Evolutionary conservation across 768 basidiomycete genomes (phyloP).

Genomic region (Sarcodon sp.): DNA sequence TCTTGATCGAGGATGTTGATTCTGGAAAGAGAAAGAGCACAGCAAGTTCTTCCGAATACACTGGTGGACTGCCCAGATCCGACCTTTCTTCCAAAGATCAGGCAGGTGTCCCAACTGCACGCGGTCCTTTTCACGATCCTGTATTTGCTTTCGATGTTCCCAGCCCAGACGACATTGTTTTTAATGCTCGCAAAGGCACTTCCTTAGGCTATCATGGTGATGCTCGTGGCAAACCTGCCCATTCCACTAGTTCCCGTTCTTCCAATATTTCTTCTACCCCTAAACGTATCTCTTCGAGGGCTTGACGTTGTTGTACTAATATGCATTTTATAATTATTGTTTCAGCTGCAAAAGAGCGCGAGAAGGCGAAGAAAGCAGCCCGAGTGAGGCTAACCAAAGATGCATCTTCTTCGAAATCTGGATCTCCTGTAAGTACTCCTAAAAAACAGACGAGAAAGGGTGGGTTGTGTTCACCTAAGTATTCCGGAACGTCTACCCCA

Average conservation of each 20-base stretch:
- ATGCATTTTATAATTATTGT: slow-evolving; percentile 1
- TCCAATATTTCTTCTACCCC: slow-evolving; percentile 2
- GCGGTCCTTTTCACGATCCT: slow-evolving; percentile 17
- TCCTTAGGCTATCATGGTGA: slow-evolving; percentile 31
- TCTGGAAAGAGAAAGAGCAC: slow-evolving; percentile 10
- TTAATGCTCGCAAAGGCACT: slow-evolving; percentile 71
- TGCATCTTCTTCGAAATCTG: slow-evolving; percentile 1
- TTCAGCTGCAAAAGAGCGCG: slow-evolving; percentile 68
- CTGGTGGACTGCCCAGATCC: neutral
- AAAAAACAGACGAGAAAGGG: slow-evolving; percentile 30
- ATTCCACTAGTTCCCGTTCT: slow-evolving; percentile 4
- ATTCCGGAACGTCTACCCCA: slow-evolving; percentile 32
- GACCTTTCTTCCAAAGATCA: neutral
- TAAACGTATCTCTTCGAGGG: neutral
- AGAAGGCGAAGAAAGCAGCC: slow-evolving; percentile 52
- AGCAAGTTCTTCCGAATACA: slow-evolving; percentile 3
- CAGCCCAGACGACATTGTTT: slow-evolving; percentile 86
- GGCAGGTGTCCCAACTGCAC: slow-evolving; percentile 14
- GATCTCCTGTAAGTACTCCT: slow-evolving; percentile 17
- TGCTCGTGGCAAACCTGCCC: slow-evolving; percentile 2
- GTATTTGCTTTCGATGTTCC: slow-evolving; percentile 67
- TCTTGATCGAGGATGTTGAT: slow-evolving; percentile 46
- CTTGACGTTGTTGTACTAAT: neutral
- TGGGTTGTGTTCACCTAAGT: slow-evolving; percentile 17
- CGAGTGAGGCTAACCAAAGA: slow-evolving; percentile 27